A percentile compares a stretch with the other conserved stretches of the same genome.
These are phyloP conservation scores for Coleophoma eucalyptorum DNA, from an alignment of 2,329 filamentous ascomycete genomes.

Conservation along the genomic window DNA sequence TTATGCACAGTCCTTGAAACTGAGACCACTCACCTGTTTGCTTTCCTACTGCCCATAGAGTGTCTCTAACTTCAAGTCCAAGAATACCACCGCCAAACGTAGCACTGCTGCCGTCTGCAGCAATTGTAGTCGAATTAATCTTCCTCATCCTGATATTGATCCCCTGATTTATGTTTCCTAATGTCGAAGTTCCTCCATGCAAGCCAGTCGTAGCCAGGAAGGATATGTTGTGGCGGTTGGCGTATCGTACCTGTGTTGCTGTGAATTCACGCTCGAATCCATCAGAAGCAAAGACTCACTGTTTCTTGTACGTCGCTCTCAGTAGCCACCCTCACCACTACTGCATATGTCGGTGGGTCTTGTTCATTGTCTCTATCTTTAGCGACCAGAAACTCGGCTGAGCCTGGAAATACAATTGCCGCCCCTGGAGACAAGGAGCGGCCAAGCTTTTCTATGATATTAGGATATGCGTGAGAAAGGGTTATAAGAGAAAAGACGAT, in stretches of 20 bases:
- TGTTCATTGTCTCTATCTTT: background rate
- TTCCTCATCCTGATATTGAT: background rate
- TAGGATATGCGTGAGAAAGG: background rate
- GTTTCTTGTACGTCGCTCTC: slow-evolving; percentile 4
- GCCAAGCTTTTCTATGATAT: background rate
- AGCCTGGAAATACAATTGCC: background rate
- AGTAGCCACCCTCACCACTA: background rate
- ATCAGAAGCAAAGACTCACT: background rate
- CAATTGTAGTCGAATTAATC: slow-evolving; percentile 19
- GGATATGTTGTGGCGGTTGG: slow-evolving; percentile 38
- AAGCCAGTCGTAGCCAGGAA: slow-evolving; percentile 48
- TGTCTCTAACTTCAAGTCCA: slow-evolving; percentile 17
- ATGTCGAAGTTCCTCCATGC: slow-evolving; percentile 35
- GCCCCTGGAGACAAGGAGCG: background rate
- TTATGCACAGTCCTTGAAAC: too few species aligned
- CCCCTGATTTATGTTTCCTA: slow-evolving; percentile 2
- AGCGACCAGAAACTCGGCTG: background rate
- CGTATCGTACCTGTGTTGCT: slow-evolving; percentile 36
- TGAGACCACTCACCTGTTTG: slow-evolving; percentile 6
- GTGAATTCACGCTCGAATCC: background rate
- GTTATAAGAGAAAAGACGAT: too few species aligned
- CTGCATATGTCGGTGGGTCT: background rate
- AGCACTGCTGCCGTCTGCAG: slow-evolving; percentile 18
- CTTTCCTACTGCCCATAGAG: slow-evolving; percentile 21
- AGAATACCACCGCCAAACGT: slow-evolving; percentile 24